Evolutionary conservation across 2,329 filamentous ascomycete genomes (phyloP), one percentile per base, ranked within the genome.

Genomic region (Verticillium isaacii): DNA sequence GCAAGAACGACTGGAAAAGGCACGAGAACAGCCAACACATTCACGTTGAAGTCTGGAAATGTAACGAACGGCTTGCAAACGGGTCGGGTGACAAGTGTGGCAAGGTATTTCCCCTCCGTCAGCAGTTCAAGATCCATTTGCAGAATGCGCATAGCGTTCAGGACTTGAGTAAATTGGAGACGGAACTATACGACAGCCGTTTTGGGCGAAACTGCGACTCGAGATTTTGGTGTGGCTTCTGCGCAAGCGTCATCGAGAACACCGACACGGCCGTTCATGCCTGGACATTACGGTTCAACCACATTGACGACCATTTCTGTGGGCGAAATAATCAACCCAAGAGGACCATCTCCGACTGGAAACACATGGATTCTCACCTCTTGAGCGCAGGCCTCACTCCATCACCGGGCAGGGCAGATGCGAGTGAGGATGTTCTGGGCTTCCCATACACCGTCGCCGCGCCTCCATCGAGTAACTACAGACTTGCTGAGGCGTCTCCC

Each of bases 1-100:
- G 90, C 73, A 96, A 97, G 71, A 93, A 92, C 63, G 93, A 97
- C 74, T 97, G 87, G 93, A 96, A 96, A 72, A 86, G 93, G 1
- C 93, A 97, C 69, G 94, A 97, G 70, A 89, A 87, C 66, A 87
- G 85, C 17, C 90, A 94, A 69, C 93, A 97, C 72, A 86, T 85
- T 64, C 85, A 89, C 62, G 73, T 84, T 6, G 89, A 93, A 69
- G 82, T 82, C 57, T 97, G 90, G 87, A 85, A 84, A 34, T 97
- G 93, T 70, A 79, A 83, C 34, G 73, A 82, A 56, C 66, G 8
- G 65, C 63, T 29, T 25, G 15, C 23, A 15, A 12, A 3, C 19
- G 50, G 60, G 3, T 32, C 64, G 54, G 67, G 65, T 11, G 68
- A 73, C 2, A 65, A 66, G 2, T 95, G 91, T 68, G 81, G 77